These are phyloP conservation scores for Vanrija humicola DNA, from an alignment of 1,284 basidiomycete species.

Conservation along the genomic window DNA sequence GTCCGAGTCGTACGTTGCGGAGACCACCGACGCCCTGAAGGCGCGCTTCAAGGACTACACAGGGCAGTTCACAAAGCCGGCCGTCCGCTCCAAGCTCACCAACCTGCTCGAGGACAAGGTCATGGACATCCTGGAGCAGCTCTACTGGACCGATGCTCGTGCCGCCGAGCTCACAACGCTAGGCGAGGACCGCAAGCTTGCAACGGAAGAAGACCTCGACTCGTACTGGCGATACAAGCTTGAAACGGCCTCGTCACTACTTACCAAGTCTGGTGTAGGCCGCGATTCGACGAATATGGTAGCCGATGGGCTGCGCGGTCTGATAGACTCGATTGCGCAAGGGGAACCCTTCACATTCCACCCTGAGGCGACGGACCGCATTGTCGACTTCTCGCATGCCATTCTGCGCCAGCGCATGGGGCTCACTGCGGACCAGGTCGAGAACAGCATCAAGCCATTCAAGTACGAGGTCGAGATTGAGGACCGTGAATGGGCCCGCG, in stretches of 20 bases:
- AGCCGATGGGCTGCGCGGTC: slow-evolving; percentile 81
- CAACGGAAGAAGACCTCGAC: slow-evolving; percentile 65
- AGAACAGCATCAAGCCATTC: slow-evolving; percentile 99
- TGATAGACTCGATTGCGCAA: slow-evolving; percentile 81
- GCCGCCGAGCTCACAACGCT: slow-evolving; percentile 69
- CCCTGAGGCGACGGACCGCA: slow-evolving; percentile 76
- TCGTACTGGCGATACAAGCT: slow-evolving; percentile 95
- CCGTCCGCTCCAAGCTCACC: slow-evolving; percentile 84
- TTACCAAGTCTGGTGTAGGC: slow-evolving; percentile 97
- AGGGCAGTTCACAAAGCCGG: slow-evolving; percentile 78
- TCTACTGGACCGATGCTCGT: slow-evolving; percentile 88
- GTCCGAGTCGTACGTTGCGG: slow-evolving; percentile 95
- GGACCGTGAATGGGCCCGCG: slow-evolving; percentile 82
- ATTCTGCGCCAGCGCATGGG: slow-evolving; percentile 89
- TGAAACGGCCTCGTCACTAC: slow-evolving; percentile 80
- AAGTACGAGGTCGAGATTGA: slow-evolving; percentile 88
- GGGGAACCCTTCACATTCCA: slow-evolving; percentile 92
- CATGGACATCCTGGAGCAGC: slow-evolving; percentile 92
- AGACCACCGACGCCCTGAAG: slow-evolving; percentile 91
- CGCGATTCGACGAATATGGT: slow-evolving; percentile 91
- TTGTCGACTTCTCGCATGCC: slow-evolving; percentile 84
- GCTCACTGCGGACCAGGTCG: slow-evolving; percentile 93
- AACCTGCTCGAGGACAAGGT: slow-evolving; percentile 90
- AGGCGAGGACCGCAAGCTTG: slow-evolving; percentile 64
- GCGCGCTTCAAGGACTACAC: slow-evolving; percentile 83